Evolutionary conservation across 257 asterid genomes (phyloP), one percentile per base, ranked within the genome.

Genomic region (Anisodus acutangulus): DNA sequence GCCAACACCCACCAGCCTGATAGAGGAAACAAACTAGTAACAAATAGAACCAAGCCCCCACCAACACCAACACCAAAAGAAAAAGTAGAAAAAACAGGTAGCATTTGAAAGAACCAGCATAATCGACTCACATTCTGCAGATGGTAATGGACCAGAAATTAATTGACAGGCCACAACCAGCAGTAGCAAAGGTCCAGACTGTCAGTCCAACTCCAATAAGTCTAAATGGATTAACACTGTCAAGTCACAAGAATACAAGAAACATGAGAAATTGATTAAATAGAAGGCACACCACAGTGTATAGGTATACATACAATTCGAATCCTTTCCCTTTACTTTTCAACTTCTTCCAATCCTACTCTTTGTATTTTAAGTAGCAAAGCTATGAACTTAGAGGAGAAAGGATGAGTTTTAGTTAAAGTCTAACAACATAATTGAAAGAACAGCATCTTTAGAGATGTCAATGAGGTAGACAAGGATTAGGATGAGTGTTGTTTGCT

Each of bases 1-100:
- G 16, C 99, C 98, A 83, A 97, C 98, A 85, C 99, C 99, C 78
- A 97, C 99, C 67, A 97, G 91, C 99, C 98, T 96, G 88, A 58
- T 76, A 78, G 66, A 64, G 68, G 43, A 78, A 58, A 57, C 17
- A 59, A 81, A 15, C 39, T 53, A 37, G 10, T 57, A 68, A 83
- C 45, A 83, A 57, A 86, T 82, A 86, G 11, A 83, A 7, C 15
- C 55, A 84, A 2, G 41, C 6, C 37, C 80, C 16, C n/a, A 6
- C 59, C 45, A 22, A 22, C 26, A 22, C 26, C 26, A 2, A 3
- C 4, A 41, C 45, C 6, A 82, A 45, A 55, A 72, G 49, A 17
- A 81, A 80, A 35, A n/a, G 51, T 49, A 16, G 54, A 81, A 84
- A 8, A 81, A 13, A 83, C 41, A 47, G 37, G 41, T 47, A 82